Evolutionary conservation across 345 rosid species (phyloP).

Genomic region (Turritis glabra): DNA sequence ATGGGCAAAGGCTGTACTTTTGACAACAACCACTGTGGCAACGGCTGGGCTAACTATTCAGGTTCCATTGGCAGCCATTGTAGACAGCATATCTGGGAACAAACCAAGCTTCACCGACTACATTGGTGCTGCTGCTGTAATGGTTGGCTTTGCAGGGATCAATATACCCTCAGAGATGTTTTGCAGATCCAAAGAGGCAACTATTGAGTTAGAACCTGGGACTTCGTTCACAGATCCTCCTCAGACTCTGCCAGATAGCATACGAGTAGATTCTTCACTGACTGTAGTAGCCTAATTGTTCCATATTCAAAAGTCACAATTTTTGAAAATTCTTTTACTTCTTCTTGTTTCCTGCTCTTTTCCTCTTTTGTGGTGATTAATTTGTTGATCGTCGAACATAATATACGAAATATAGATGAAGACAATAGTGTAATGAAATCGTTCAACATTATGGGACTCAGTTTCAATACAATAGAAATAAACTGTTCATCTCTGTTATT

Average conservation of each 20-base stretch:
- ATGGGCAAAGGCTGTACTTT: conserved; percentile 93
- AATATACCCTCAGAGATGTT: conserved; percentile 64
- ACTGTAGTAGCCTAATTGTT: not conserved
- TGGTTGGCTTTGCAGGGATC: conserved; percentile 90
- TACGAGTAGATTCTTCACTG: conserved; percentile 6
- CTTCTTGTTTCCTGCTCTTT: not conserved
- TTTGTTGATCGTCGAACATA: conserved; percentile 18
- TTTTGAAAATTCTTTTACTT: not conserved
- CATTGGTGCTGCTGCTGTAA: conserved; percentile 83
- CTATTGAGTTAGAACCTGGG: conserved; percentile 44
- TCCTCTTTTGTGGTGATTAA: not conserved
- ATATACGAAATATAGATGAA: not conserved
- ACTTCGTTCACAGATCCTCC: conserved; percentile 25
- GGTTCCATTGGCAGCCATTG: conserved; percentile 92
- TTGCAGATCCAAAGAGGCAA: conserved; percentile 48
- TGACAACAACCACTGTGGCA: conserved; percentile 91
- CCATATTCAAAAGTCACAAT: not conserved
- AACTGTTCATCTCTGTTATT: not conserved
- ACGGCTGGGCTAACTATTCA: conserved; percentile 93
- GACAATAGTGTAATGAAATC: conserved; percentile 8
- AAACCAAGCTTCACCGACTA: conserved; percentile 67
- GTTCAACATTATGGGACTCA: not conserved
- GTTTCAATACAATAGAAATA: conserved; percentile 5
- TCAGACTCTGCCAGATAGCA: conserved; percentile 20
- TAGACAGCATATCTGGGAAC: conserved; percentile 72